phyloP scores from a whole-genome alignment of 2,329 filamentous ascomycete species.

The Nigrospora sphaerica region DNA sequence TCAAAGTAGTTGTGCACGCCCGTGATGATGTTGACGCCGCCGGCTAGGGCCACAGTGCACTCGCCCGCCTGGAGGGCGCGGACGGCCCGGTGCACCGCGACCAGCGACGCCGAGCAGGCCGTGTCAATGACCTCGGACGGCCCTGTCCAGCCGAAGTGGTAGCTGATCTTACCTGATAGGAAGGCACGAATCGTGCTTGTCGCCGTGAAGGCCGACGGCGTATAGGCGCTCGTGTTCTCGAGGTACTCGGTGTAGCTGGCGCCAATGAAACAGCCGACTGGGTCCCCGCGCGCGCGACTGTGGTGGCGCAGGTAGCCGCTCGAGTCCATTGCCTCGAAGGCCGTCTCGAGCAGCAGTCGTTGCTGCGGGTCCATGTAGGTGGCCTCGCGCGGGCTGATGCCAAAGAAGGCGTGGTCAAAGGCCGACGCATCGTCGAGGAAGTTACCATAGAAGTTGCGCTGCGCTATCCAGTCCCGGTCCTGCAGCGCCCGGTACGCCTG shows the following conservation, averaged over 20 bases:
- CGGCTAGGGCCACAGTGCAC: constrained; percentile 25
- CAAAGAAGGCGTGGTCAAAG: constrained; percentile 20
- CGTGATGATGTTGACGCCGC: constrained; percentile 31
- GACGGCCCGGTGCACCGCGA: constrained; percentile 27
- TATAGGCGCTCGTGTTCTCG: constrained; percentile 14
- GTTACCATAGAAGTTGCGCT: constrained; percentile 12
- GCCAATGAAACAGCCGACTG: constrained; percentile 19
- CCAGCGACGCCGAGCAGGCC: constrained; percentile 27
- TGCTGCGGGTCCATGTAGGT: constrained; percentile 20
- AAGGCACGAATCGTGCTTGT: constrained; percentile 26
- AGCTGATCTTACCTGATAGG: constrained; percentile 22
- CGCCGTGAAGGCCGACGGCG: constrained; percentile 21
- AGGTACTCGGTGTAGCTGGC: constrained; percentile 13
- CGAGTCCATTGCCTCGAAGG: constrained; percentile 11
- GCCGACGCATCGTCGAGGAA: constrained; percentile 11
- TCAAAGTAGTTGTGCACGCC: constrained; percentile 13
- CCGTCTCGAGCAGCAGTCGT: constrained; percentile 13
- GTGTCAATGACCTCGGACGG: constrained; percentile 26
- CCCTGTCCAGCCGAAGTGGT: constrained; percentile 28
- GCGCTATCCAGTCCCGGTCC: constrained; percentile 2
- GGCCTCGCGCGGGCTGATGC: constrained; percentile 17
- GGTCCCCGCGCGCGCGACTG: constrained; percentile 4
- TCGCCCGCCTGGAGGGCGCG: constrained; percentile 21
- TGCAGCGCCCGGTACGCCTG: background rate
- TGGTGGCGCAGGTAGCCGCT: constrained; percentile 8